phyloP scores from a whole-genome alignment of 2,329 filamentous ascomycete genomes.

The Domatiomyces globalis region DNA sequence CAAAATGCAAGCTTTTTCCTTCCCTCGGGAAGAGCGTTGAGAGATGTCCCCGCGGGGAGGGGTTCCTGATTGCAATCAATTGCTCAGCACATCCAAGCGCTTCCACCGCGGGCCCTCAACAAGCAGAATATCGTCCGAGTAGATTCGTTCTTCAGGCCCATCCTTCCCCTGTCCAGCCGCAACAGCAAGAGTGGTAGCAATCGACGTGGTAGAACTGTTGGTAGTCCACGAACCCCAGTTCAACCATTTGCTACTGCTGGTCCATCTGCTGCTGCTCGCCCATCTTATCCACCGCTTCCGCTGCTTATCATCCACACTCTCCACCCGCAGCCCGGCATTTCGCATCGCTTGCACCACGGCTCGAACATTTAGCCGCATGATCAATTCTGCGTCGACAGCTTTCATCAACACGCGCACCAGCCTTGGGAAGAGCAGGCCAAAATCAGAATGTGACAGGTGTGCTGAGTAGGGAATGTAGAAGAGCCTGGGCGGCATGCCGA shows the following conservation, averaged over 20 bases:
- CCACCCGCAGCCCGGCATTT: slow-evolving; percentile 8
- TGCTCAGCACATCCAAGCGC: neutral
- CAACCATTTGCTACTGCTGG: neutral
- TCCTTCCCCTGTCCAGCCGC: neutral
- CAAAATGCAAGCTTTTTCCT: too few relatives aligned
- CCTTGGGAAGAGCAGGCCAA: slow-evolving; percentile 68
- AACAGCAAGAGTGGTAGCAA: neutral
- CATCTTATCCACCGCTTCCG: neutral
- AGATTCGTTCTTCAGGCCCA: neutral
- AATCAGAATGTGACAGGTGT: slow-evolving; percentile 71
- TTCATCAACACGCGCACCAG: slow-evolving; percentile 37
- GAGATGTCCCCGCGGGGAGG: too few relatives aligned
- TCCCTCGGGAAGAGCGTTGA: neutral
- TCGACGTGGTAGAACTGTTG: neutral
- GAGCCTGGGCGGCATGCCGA: slow-evolving; percentile 40
- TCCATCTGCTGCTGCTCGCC: neutral
- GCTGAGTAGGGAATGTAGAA: slow-evolving; percentile 63
- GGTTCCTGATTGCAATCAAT: neutral
- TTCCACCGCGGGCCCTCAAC: neutral
- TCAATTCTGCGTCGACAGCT: slow-evolving; percentile 25
- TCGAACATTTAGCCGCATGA: slow-evolving; percentile 21
- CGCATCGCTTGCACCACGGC: slow-evolving; percentile 20
- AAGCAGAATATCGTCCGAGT: neutral
- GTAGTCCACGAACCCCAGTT: neutral
- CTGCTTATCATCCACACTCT: slow-evolving; percentile 1